Evolutionary conservation across 257 asterid genomes (phyloP).

Genomic region (Forsythia viridissima): DNA sequence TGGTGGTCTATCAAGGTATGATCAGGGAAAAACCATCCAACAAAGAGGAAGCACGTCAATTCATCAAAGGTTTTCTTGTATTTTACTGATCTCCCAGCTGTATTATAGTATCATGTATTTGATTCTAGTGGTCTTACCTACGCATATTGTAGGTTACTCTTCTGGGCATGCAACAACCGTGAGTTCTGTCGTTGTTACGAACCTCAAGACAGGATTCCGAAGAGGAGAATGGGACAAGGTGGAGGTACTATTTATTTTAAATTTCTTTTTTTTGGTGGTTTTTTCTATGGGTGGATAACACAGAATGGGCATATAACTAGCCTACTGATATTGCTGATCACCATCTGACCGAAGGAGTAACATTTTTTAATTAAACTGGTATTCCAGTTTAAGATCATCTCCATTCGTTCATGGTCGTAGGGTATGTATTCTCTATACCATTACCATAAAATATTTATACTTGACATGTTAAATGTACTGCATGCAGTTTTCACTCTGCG

Average conservation of each 20-base stretch:
- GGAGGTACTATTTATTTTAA: slow-evolving; percentile 56
- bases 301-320: neutral
- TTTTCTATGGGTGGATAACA: neutral
- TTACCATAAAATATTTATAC: neutral
- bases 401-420: neutral
- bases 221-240: slow-evolving; percentile 92
- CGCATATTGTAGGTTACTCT: slow-evolving; percentile 61
- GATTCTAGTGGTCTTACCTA: slow-evolving; percentile 24
- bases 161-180: slow-evolving; percentile 72
- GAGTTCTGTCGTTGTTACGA: slow-evolving; percentile 84
- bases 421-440: neutral
- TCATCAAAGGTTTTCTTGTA: slow-evolving; percentile 58
- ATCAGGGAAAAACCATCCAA: slow-evolving; percentile 92
- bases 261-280: neutral
- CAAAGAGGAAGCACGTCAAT: slow-evolving; percentile 88
- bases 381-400: neutral
- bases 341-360: neutral
- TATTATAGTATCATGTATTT: slow-evolving; percentile 1
- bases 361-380: neutral
- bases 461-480: neutral
- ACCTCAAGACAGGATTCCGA: slow-evolving; percentile 67
- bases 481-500: neutral
- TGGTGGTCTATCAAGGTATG: slow-evolving; percentile 92
- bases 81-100: slow-evolving; percentile 15
- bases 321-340: neutral